Evolutionary conservation across 2,329 filamentous ascomycete genomes (phyloP).

Genomic region (Diaporthe citrichinensis): DNA sequence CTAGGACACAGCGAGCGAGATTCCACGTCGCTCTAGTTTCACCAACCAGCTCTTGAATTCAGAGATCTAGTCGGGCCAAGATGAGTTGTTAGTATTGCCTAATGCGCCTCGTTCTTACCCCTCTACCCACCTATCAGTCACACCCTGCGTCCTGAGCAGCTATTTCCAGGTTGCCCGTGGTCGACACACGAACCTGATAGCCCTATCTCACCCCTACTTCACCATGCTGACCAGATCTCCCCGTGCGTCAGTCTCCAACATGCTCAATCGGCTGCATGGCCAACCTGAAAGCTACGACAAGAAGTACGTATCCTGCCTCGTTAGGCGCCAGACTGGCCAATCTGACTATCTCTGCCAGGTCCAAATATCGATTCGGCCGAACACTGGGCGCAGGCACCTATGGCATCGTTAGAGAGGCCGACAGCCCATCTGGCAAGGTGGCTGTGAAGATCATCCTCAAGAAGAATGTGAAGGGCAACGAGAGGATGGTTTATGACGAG

Average conservation of each 20-base stretch:
- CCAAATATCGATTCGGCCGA: constrained; percentile 91
- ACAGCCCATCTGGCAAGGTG: constrained; percentile 85
- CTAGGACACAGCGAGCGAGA: constrained; percentile 16
- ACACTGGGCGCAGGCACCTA: constrained; percentile 98
- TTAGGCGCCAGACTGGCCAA: constrained; percentile 42
- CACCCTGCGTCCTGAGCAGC: constrained; percentile 11
- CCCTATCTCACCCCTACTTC: constrained; percentile 14
- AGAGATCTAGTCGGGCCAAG: constrained; percentile 42
- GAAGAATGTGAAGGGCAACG: constrained; percentile 98
- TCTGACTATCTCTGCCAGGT: constrained; percentile 61
- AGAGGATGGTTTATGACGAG: constrained; percentile 99
- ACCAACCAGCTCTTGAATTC: constrained; percentile 8
- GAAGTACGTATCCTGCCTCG: constrained; percentile 73
- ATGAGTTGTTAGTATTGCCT: constrained; percentile 58
- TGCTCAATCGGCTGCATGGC: constrained; percentile 96
- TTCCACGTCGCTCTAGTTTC: constrained; percentile 21
- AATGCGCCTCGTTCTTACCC: background rate
- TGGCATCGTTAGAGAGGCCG: constrained; percentile 96
- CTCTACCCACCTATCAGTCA: background rate
- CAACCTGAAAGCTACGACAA: constrained; percentile 99
- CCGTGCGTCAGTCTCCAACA: constrained; percentile 76
- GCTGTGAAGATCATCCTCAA: constrained; percentile 99
- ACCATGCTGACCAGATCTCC: constrained; percentile 38
- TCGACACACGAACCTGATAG: constrained; percentile 13
- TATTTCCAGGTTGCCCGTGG: background rate